A percentile compares a stretch with the other conserved stretches of the same genome.
Evolutionary conservation across 306 rosid species (phyloP).

Genomic region (Fragaria nilgerrensis): DNA sequence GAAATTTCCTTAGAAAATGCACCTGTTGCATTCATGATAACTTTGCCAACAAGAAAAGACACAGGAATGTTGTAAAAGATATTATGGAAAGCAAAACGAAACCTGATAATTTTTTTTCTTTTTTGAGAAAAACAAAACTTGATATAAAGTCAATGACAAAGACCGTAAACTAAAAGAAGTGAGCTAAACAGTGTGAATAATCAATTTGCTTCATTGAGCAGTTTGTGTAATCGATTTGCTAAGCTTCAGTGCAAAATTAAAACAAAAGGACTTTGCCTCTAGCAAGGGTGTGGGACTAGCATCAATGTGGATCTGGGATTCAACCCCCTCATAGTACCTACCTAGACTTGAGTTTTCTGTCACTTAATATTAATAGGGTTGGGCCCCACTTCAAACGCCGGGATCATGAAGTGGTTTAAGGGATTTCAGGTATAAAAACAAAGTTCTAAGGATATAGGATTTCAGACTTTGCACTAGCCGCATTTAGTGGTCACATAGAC

Average conservation of each 20-base stretch:
- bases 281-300: not conserved
- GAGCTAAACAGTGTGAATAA: not conserved
- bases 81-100: not conserved
- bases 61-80: not conserved
- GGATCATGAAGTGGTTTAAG: not conserved
- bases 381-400: not conserved
- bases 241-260: not conserved
- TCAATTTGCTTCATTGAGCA: not conserved
- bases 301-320: not conserved
- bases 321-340: not conserved
- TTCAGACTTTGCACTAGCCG: not conserved
- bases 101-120: too few species aligned
- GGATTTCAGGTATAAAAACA: not conserved
- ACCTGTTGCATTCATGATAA: not conserved
- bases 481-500: not conserved
- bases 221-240: too few species aligned
- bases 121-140: too few species aligned
- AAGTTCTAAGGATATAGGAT: not conserved
- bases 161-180: not conserved
- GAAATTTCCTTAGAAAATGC: slow-evolving; percentile 13
- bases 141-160: not conserved
- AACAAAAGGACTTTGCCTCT: not conserved
- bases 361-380: not conserved
- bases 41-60: not conserved
- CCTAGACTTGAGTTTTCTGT: not conserved